Evolutionary conservation across 805 yeast species (phyloP).

Genomic region (Candida ortonii): DNA sequence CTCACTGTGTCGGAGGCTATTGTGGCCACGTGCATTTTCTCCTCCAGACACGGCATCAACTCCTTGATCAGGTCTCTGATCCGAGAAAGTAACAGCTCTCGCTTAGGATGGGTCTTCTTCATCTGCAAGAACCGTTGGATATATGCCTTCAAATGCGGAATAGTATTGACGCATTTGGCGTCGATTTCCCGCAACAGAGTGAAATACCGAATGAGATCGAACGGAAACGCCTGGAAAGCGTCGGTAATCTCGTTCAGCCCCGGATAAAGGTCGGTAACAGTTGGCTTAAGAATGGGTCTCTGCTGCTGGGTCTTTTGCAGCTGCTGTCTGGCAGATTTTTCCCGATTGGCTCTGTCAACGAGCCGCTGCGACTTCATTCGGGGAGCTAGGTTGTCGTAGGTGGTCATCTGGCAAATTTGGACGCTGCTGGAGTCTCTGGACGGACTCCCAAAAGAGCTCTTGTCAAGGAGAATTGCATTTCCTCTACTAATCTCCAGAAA

Average conservation of each 20-base stretch:
- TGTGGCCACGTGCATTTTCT: slow-evolving; percentile 95
- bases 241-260: slow-evolving; percentile 91
- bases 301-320: slow-evolving; percentile 10
- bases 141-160: slow-evolving; percentile 60
- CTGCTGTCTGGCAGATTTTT: slow-evolving; percentile 11
- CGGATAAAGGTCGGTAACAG: slow-evolving; percentile 52
- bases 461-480: too few species aligned
- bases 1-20: slow-evolving; percentile 78
- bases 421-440: too few species aligned
- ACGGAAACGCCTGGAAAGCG: slow-evolving; percentile 86
- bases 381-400: slow-evolving; percentile 25
- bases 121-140: slow-evolving; percentile 47
- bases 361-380: slow-evolving; percentile 30
- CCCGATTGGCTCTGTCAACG: slow-evolving; percentile 23
- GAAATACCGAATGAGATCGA: slow-evolving; percentile 77
- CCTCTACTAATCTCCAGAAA: too few species aligned
- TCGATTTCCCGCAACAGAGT: slow-evolving; percentile 90
- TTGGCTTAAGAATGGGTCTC: slow-evolving; percentile 23
- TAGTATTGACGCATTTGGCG: slow-evolving; percentile 79
- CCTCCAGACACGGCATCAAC: slow-evolving; percentile 88
- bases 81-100: slow-evolving; percentile 35
- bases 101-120: slow-evolving; percentile 36
- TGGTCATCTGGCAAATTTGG: slow-evolving; percentile 17
- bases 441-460: too few species aligned
- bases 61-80: slow-evolving; percentile 54